Evolutionary conservation across 768 basidiomycete species (phyloP), one percentile per base, ranked within the genome.

Genomic region (Rossbeevera mucosa): DNA sequence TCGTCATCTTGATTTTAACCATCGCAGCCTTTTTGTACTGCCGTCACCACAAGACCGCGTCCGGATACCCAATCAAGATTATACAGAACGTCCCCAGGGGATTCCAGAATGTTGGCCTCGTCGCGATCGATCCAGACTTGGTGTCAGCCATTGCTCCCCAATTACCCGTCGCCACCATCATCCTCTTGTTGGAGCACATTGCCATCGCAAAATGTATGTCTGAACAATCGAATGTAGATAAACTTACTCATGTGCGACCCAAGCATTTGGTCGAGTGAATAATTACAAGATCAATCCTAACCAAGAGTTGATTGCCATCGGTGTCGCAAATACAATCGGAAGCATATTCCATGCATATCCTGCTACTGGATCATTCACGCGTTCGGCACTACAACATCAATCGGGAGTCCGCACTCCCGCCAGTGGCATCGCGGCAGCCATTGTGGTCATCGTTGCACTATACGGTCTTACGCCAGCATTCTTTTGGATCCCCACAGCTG

Each of bases 301-400:
- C 71, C 94, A 96, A 69, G 94, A 96, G 68, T 78, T 97, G 45
- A 89, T 97, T 60, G 94, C 95, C 38, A 97, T 99, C 59, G 95
- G 95, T n/a, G 91, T 98, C 18, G 89, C 93, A 16, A 95, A 95
- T 69, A 90, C 90, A 1, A 64, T 96, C 56, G 95, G 95, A 3
- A 87, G 91, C 14, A 75, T 89, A 59, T 97, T 99, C 69, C 80
- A 72, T 48, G 95, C 94, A 0, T 98, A 96, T 68, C 94, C 96
- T 8, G 91, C 95, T 0, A 99, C 96, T 12, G 96, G 96, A 2
- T 97, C 94, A 1, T 99, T 99, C 80, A 96, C 94, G 33, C 89
- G 96, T n/a, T 90, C 94, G 3, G 96, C 96, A 2, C 76, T 99
- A 64, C 94, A 96, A 71, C 84, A 90, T 26, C 97, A 95, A 70